Percentiles rank a stretch among this genome's conserved stretches.
phyloP scores from a whole-genome alignment of 2,329 filamentous ascomycete genomes.

The Stemphylium beticola region DNA sequence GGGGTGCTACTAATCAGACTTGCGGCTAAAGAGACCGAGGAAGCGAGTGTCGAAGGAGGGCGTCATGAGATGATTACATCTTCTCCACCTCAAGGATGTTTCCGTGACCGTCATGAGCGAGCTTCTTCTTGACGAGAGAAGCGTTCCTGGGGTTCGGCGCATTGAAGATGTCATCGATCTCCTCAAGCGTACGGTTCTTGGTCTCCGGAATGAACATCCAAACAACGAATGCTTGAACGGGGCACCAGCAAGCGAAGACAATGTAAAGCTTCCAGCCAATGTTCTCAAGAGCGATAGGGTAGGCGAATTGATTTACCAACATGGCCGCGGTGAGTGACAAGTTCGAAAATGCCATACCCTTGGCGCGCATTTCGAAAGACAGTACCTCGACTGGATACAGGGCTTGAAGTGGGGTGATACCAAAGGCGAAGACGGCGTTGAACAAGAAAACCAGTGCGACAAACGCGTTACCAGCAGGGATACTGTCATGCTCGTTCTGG shows the following conservation, averaged over 20 bases:
- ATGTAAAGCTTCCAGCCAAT: constrained; percentile 36
- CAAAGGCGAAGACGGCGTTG: constrained; percentile 40
- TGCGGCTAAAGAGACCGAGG: neutral
- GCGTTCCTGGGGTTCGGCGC: constrained; percentile 29
- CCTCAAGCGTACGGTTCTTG: constrained; percentile 36
- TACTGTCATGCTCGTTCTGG: constrained; percentile 17
- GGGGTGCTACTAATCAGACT: neutral
- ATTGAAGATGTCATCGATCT: constrained; percentile 35
- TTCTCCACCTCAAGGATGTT: constrained; percentile 35
- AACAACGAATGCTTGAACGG: constrained; percentile 25
- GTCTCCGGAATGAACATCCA: constrained; percentile 36
- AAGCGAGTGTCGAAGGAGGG: neutral
- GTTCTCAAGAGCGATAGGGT: constrained; percentile 29
- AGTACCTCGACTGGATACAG: constrained; percentile 46
- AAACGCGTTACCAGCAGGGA: constrained; percentile 32
- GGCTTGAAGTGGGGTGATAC: constrained; percentile 45
- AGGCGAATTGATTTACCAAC: constrained; percentile 42
- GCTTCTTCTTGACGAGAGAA: constrained; percentile 32
- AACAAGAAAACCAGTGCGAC: constrained; percentile 46
- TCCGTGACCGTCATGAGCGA: constrained; percentile 25
- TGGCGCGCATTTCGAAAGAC: constrained; percentile 44
- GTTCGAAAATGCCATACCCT: constrained; percentile 38
- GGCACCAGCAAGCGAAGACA: constrained; percentile 32
- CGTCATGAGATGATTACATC: constrained; percentile 13
- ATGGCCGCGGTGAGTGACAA: constrained; percentile 27